Percentiles rank a stretch among this genome's conserved stretches.
phyloP scores from a whole-genome alignment of 2,329 filamentous ascomycete species.

The Claviceps africana region DNA sequence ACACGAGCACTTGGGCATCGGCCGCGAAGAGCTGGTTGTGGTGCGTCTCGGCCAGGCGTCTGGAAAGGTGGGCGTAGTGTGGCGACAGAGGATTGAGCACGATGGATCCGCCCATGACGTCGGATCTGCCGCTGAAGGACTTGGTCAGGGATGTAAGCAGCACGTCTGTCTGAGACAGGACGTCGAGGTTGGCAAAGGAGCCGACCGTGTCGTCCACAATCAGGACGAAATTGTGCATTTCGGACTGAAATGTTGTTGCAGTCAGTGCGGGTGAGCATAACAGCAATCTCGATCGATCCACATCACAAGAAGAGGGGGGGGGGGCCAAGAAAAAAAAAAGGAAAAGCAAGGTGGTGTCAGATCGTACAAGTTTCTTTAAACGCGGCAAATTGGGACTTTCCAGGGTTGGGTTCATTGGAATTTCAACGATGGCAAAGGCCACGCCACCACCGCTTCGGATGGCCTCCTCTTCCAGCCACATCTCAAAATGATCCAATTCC shows the following conservation, averaged over 20 bases:
- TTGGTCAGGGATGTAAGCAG: conserved; percentile 43
- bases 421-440: conserved; percentile 34
- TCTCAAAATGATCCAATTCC: conserved; percentile 30
- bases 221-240: conserved; percentile 30
- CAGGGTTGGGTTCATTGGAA: conserved; percentile 23
- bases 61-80: conserved; percentile 23
- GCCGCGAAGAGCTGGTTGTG: conserved; percentile 32
- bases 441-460: conserved; percentile 22
- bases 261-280: neutral
- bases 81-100: conserved; percentile 33
- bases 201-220: conserved; percentile 35
- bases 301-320: too few relatives aligned
- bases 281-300: too few relatives aligned
- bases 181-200: conserved; percentile 35
- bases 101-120: conserved; percentile 39
- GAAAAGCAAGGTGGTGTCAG: too few relatives aligned
- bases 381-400: conserved; percentile 20
- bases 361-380: conserved; percentile 22
- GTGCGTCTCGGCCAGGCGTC: conserved; percentile 15
- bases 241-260: conserved; percentile 14
- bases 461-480: conserved; percentile 28
- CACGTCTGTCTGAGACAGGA: conserved; percentile 34
- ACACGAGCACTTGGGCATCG: conserved; percentile 31
- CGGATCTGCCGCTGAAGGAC: conserved; percentile 40
- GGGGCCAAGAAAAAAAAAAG: neutral